phyloP scores from a whole-genome alignment of 2,329 filamentous ascomycete species.

The Monosporascus sp. region DNA sequence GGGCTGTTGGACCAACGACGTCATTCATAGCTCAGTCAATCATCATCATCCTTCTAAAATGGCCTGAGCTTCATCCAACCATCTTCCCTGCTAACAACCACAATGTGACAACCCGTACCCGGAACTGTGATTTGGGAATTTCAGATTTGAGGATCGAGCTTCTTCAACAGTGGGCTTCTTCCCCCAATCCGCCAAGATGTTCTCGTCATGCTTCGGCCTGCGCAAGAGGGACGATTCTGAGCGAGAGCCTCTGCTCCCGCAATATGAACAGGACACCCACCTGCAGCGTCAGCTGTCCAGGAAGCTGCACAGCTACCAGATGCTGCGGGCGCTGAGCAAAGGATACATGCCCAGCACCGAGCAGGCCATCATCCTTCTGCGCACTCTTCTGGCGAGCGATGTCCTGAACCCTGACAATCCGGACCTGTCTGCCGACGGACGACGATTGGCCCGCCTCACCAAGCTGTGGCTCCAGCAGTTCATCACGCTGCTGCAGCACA shows the following conservation, averaged over 20 bases:
- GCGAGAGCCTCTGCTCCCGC: constrained; percentile 73
- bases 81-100: neutral
- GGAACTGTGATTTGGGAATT: neutral
- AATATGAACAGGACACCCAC: constrained; percentile 75
- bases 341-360: constrained; percentile 92
- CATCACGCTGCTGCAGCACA: constrained; percentile 75
- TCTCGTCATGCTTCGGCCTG: constrained; percentile 63
- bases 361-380: constrained; percentile 73
- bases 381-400: constrained; percentile 72
- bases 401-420: constrained; percentile 70
- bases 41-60: neutral
- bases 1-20: neutral
- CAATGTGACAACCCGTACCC: neutral
- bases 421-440: constrained; percentile 73
- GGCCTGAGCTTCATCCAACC: too few relatives aligned
- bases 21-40: neutral
- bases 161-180: neutral
- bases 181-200: constrained; percentile 14
- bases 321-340: constrained; percentile 72
- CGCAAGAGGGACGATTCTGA: constrained; percentile 50
- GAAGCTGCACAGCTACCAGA: constrained; percentile 91
- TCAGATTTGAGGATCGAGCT: neutral
- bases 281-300: constrained; percentile 75
- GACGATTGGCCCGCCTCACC: constrained; percentile 63
- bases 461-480: constrained; percentile 73